Percentiles rank a stretch among this genome's conserved stretches.
phyloP scores from a whole-genome alignment of 1,284 basidiomycete species.

The Ceratobasidium sp. region DNA sequence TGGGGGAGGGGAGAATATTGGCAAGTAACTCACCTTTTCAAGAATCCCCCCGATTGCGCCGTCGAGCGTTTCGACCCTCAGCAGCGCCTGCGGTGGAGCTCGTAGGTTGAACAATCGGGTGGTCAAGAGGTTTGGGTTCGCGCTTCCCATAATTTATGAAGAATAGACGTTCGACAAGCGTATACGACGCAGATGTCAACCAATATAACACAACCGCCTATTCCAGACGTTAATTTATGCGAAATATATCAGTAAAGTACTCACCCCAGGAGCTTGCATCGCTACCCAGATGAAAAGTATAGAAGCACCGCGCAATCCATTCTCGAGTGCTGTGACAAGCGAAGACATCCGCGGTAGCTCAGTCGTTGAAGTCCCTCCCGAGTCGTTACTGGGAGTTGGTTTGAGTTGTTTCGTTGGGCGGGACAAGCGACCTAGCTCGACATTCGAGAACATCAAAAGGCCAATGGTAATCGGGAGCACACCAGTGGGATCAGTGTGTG shows the following conservation, averaged over 20 bases:
- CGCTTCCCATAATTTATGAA: conserved; percentile 57
- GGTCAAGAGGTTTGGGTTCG: not conserved
- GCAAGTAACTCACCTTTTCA: not conserved
- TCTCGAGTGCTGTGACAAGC: conserved; percentile 56
- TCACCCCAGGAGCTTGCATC: conserved; percentile 82
- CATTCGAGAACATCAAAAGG: conserved; percentile 79
- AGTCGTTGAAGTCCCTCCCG: conserved; percentile 62
- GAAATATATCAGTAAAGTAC: conserved; percentile 52
- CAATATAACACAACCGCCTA: conserved; percentile 87
- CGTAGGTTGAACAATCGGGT: not conserved
- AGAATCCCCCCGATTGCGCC: not conserved
- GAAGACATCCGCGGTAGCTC: conserved; percentile 62
- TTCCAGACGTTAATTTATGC: conserved; percentile 47
- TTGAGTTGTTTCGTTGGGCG: conserved; percentile 33
- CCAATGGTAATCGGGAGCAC: conserved; percentile 79
- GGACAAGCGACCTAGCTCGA: conserved; percentile 78
- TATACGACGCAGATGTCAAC: conserved; percentile 85
- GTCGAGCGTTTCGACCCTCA: conserved; percentile 12
- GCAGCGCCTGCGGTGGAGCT: not conserved
- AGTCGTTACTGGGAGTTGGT: conserved; percentile 63
- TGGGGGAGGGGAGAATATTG: not conserved
- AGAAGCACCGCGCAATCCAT: conserved; percentile 70
- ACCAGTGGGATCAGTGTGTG: conserved; percentile 78
- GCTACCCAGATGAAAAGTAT: conserved; percentile 81
- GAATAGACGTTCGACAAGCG: conserved; percentile 82